These are phyloP conservation scores for Fusarium ramigenum DNA, from an alignment of 2,329 filamentous ascomycete genomes.

Conservation along the genomic window DNA sequence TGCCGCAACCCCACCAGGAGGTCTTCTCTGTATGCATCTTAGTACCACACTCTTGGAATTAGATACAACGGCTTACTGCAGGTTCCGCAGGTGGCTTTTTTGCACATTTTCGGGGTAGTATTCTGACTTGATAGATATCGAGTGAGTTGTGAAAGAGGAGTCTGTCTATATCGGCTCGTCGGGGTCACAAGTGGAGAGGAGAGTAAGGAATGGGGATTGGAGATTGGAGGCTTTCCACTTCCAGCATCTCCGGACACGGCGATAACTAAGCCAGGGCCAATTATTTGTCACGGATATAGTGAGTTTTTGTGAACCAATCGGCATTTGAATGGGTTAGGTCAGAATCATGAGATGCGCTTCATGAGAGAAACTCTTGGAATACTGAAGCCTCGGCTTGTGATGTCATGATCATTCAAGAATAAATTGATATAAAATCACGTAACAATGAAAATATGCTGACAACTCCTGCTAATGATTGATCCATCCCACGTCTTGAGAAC, in stretches of 20 bases:
- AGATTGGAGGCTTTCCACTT: slow-evolving; percentile 7
- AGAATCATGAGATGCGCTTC: not conserved
- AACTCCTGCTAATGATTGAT: not conserved
- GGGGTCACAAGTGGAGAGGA: slow-evolving; percentile 16
- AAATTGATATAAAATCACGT: not conserved
- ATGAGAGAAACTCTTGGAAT: not conserved
- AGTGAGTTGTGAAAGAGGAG: not conserved
- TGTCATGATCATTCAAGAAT: slow-evolving; percentile 5
- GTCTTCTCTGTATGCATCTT: slow-evolving; percentile 34
- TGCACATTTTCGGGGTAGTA: slow-evolving; percentile 64
- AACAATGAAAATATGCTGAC: not conserved
- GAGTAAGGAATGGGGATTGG: slow-evolving; percentile 7
- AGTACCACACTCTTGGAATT: not conserved
- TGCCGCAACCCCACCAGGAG: slow-evolving; percentile 73
- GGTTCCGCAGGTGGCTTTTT: slow-evolving; percentile 67
- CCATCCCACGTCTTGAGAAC: not conserved
- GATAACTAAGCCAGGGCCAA: slow-evolving; percentile 20
- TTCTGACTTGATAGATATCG: not conserved
- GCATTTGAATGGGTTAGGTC: not conserved
- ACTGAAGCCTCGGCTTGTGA: not conserved
- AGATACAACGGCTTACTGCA: slow-evolving; percentile 64
- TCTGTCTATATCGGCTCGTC: not conserved
- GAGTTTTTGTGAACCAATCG: not conserved
- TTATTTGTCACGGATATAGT: slow-evolving; percentile 11
- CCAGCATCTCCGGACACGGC: slow-evolving; percentile 17